Percentiles rank a stretch among this genome's conserved stretches.
These are phyloP conservation scores for Wallacemonas sp. DNA, from an alignment of 208 protist species.

Conservation along the genomic window DNA sequence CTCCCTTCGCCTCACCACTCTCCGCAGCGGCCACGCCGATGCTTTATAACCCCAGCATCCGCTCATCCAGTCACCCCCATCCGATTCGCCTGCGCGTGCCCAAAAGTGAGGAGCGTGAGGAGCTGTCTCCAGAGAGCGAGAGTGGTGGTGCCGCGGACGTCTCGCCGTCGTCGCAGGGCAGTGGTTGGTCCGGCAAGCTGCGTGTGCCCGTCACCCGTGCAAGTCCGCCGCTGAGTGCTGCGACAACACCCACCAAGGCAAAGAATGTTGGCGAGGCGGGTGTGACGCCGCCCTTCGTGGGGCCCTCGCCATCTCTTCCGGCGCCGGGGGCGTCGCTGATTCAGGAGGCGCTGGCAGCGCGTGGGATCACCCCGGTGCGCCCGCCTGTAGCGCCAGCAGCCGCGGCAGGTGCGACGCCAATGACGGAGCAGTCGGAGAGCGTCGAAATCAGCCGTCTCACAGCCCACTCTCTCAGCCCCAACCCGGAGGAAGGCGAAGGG, in stretches of 20 bases:
- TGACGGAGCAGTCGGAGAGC: background rate
- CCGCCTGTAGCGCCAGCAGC: background rate
- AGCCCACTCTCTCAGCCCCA: background rate
- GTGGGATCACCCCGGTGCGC: background rate
- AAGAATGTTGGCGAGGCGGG: no score
- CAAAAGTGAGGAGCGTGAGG: constrained; percentile 11
- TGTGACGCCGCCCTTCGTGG: no score
- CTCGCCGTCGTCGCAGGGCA: background rate
- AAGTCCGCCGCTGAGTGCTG: background rate
- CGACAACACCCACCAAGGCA: background rate
- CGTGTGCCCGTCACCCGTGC: background rate
- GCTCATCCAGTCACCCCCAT: constrained; percentile 19
- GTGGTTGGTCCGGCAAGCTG: background rate
- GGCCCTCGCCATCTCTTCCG: no score
- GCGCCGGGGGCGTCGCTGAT: constrained; percentile 1
- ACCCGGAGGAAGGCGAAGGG: background rate
- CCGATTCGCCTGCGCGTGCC: constrained; percentile 27
- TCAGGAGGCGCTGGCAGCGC: constrained; percentile 8
- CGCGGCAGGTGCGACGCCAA: background rate
- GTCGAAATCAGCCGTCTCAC: constrained; percentile 7
- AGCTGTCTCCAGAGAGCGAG: constrained; percentile 3
- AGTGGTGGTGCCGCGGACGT: background rate
- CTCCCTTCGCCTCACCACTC: background rate
- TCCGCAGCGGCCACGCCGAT: background rate
- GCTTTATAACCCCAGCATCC: constrained; percentile 38